Percentiles rank a stretch among this genome's conserved stretches.
Conservation (phyloP, 306 rosid species). For the Acmispon strigosus region DNA sequence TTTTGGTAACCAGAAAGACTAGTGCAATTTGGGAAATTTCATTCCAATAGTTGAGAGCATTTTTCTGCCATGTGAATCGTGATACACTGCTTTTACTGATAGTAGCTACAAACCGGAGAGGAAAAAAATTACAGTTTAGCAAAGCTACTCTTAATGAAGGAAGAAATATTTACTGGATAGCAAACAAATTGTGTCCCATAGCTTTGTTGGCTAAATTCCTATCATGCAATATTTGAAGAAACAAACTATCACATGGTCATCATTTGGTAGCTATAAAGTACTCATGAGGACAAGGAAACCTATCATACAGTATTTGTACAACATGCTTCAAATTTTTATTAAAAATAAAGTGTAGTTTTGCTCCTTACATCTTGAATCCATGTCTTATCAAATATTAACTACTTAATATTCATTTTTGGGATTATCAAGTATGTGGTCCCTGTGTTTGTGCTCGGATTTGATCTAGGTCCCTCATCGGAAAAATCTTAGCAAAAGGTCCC, state of each 20-base stretch:
- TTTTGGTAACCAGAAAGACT: neutral
- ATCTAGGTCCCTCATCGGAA: too few relatives aligned
- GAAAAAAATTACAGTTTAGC: neutral
- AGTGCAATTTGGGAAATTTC: neutral
- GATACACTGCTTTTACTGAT: neutral
- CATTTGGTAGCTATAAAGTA: neutral
- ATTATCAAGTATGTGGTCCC: too few relatives aligned
- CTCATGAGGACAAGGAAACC: neutral
- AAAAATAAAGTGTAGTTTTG: neutral
- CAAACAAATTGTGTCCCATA: neutral
- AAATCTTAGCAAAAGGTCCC: too few relatives aligned
- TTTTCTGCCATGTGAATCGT: neutral
- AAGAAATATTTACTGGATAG: neutral
- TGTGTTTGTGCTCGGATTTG: too few relatives aligned
- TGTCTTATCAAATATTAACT: neutral
- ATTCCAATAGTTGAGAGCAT: neutral
- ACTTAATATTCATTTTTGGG: too few relatives aligned
- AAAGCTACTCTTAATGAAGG: neutral
- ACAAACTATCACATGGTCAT: neutral
- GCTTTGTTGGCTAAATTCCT: neutral
- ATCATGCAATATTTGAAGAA: neutral
- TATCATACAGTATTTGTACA: neutral
- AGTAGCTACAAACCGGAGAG: neutral
- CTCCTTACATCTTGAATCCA: neutral
- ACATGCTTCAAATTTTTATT: neutral